Evolutionary conservation across 352 stramenopile species (phyloP).

Genomic region (Phytophthora pistaciae): DNA sequence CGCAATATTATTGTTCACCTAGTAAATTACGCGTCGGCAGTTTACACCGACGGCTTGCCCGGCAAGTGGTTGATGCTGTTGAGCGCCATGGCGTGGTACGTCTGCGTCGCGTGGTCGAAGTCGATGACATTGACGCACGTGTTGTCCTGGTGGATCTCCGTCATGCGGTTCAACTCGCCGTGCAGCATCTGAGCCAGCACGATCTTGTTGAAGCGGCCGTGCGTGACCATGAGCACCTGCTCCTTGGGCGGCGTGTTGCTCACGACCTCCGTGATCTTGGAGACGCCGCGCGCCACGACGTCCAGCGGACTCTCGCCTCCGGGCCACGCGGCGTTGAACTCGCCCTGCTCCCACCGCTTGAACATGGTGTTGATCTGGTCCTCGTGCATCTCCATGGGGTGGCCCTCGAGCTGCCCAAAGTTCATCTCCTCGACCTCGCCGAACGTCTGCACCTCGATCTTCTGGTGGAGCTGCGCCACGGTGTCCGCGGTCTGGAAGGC

Average conservation of each 20-base stretch:
- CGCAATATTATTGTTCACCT: slow-evolving; percentile 4
- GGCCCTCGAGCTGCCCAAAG: slow-evolving; percentile 79
- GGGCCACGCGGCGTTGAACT: slow-evolving; percentile 62
- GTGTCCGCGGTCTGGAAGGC: slow-evolving; percentile 61
- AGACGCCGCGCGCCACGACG: slow-evolving; percentile 69
- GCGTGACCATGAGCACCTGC: slow-evolving; percentile 82
- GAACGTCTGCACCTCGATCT: slow-evolving; percentile 67
- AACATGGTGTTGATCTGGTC: slow-evolving; percentile 71
- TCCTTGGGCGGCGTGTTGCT: slow-evolving; percentile 42
- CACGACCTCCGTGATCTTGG: slow-evolving; percentile 72
- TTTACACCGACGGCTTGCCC: slow-evolving; percentile 39
- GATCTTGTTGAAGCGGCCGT: slow-evolving; percentile 90
- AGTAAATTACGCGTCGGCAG: slow-evolving; percentile 2
- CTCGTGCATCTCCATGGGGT: slow-evolving; percentile 58
- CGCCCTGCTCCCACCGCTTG: slow-evolving; percentile 65
- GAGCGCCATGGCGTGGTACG: slow-evolving; percentile 68
- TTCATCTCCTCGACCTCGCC: slow-evolving; percentile 86
- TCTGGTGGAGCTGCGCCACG: slow-evolving; percentile 62
- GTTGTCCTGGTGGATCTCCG: slow-evolving; percentile 82
- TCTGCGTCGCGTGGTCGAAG: slow-evolving; percentile 65
- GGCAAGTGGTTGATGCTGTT: slow-evolving; percentile 78
- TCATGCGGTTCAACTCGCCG: slow-evolving; percentile 64
- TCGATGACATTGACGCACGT: slow-evolving; percentile 90
- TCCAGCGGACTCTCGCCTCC: slow-evolving; percentile 75
- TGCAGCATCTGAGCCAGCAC: slow-evolving; percentile 77